phyloP scores from a whole-genome alignment of 441 rosid genomes.

The Geranium incanum region DNA sequence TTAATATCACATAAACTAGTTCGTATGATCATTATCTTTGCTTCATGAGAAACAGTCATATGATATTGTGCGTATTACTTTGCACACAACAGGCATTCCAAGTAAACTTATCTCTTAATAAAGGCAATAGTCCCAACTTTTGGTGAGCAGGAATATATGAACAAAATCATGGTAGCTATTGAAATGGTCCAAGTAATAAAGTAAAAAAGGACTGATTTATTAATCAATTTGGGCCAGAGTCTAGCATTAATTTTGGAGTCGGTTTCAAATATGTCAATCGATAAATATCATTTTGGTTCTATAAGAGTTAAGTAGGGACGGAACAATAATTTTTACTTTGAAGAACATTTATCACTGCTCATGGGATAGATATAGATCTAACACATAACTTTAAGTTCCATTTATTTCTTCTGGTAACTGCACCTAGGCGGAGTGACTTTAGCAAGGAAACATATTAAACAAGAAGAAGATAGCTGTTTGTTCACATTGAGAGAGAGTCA shows the following conservation, averaged over 20 bases:
- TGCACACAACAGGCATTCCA: background rate
- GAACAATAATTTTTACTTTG: background rate
- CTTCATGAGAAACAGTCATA: background rate
- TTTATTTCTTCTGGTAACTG: background rate
- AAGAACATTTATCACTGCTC: background rate
- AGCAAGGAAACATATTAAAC: background rate
- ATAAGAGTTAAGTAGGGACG: background rate
- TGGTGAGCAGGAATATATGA: background rate
- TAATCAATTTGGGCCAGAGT: background rate
- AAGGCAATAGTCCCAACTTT: background rate
- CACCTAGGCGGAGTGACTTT: background rate
- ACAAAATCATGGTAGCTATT: background rate
- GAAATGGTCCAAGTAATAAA: background rate
- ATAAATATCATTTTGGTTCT: background rate
- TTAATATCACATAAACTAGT: background rate
- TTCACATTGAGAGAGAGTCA: background rate
- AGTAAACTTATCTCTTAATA: background rate
- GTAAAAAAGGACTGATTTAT: background rate
- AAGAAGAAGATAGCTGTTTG: background rate
- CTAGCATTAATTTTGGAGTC: background rate
- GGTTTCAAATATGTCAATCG: background rate
- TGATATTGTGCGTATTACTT: background rate
- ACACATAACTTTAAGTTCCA: background rate
- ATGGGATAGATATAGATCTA: background rate
- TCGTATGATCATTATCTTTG: background rate